phyloP scores from a whole-genome alignment of 225 moss, liverwort and hornwort species.

The Rhytidiadelphus loreus region DNA sequence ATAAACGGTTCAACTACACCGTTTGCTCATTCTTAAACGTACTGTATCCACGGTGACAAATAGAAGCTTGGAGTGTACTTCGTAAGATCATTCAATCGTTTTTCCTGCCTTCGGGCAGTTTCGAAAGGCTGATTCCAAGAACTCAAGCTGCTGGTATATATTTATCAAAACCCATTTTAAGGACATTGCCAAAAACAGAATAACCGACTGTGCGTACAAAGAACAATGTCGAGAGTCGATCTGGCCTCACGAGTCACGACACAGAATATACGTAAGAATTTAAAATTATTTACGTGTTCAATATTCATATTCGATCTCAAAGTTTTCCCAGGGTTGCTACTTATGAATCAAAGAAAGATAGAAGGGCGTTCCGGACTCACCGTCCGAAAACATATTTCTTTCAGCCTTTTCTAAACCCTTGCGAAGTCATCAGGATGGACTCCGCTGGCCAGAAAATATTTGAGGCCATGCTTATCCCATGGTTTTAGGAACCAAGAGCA shows the following conservation, averaged over 20 bases:
- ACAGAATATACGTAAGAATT: neutral
- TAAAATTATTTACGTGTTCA: neutral
- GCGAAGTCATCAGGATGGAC: neutral
- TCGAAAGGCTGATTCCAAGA: neutral
- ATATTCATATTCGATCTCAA: neutral
- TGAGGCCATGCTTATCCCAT: neutral
- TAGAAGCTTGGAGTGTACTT: neutral
- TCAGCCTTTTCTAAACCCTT: conserved; percentile 5
- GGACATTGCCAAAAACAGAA: neutral
- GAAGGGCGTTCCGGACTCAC: neutral
- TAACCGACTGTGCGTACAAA: neutral
- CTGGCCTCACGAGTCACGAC: neutral
- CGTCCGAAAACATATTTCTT: neutral
- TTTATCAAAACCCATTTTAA: neutral
- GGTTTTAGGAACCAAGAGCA: neutral
- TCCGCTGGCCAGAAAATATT: neutral
- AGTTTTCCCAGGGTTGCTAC: neutral
- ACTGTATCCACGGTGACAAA: neutral
- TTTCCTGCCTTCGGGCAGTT: neutral
- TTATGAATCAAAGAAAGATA: neutral
- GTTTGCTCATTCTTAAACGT: neutral
- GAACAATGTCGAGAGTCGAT: neutral
- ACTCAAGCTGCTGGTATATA: neutral
- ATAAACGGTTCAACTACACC: neutral
- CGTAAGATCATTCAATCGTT: neutral